These are phyloP conservation scores for Pyrus communis DNA, from an alignment of 306 rosid genomes.

Conservation along the genomic window DNA sequence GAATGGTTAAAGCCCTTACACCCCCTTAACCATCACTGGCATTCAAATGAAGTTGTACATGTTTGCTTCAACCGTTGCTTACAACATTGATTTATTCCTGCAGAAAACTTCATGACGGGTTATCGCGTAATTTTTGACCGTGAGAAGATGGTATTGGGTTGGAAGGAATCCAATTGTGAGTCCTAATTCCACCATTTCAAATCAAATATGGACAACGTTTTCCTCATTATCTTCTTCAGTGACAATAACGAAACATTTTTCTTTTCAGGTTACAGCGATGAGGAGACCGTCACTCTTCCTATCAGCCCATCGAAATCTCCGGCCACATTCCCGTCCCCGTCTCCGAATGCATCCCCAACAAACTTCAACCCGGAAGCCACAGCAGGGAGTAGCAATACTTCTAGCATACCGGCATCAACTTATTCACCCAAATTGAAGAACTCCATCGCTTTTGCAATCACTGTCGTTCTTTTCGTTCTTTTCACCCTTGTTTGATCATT, in stretches of 20 bases:
- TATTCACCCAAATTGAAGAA: slow-evolving; percentile 34
- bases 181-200: not conserved
- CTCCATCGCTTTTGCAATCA: slow-evolving; percentile 20
- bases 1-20: no score
- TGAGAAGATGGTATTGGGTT: slow-evolving; percentile 58
- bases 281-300: slow-evolving; percentile 27
- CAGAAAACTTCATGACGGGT: slow-evolving; percentile 97
- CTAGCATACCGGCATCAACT: slow-evolving; percentile 11
- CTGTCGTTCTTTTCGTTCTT: slow-evolving; percentile 22
- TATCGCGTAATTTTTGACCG: slow-evolving; percentile 73
- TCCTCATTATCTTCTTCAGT: not conserved
- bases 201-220: not conserved
- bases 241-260: slow-evolving; percentile 6
- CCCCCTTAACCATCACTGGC: not conserved
- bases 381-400: slow-evolving; percentile 5
- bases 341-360: slow-evolving; percentile 32
- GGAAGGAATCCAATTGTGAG: slow-evolving; percentile 78
- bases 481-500: slow-evolving; percentile 39
- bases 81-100: slow-evolving; percentile 21
- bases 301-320: slow-evolving; percentile 30
- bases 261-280: slow-evolving; percentile 45
- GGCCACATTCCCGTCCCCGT: slow-evolving; percentile 11
- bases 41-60: not conserved
- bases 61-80: not conserved
- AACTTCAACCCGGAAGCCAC: slow-evolving; percentile 45